These are phyloP conservation scores for Vigna angularis DNA, from an alignment of 306 rosid species.

Conservation along the genomic window DNA sequence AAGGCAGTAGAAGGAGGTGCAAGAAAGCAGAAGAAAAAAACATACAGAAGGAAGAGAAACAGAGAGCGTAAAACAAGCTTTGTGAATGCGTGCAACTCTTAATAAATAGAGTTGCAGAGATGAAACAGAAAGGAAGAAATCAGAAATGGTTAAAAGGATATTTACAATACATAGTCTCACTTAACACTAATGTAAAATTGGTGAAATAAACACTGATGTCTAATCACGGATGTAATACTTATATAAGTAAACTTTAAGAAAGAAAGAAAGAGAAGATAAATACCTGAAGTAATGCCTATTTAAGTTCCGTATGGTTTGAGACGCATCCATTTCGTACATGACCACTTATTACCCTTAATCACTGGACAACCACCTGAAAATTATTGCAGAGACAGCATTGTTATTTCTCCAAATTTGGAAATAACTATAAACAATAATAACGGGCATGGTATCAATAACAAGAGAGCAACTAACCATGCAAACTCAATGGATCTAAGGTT, in stretches of 20 bases:
- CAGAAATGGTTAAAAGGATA: too few relatives aligned
- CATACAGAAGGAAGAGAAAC: too few relatives aligned
- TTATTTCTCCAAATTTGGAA: slow-evolving; percentile 26
- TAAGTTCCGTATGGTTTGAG: slow-evolving; percentile 58
- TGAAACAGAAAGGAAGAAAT: too few relatives aligned
- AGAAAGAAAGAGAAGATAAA: slow-evolving; percentile 13
- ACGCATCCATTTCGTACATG: slow-evolving; percentile 92
- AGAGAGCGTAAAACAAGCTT: too few relatives aligned
- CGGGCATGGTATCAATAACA: background rate
- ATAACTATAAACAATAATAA: too few relatives aligned
- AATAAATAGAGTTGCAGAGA: too few relatives aligned
- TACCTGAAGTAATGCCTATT: slow-evolving; percentile 48
- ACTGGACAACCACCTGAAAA: slow-evolving; percentile 94
- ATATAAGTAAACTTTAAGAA: background rate
- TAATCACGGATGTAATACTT: background rate
- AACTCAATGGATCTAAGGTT: slow-evolving; percentile 76
- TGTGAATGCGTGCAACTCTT: too few relatives aligned
- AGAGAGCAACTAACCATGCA: slow-evolving; percentile 73
- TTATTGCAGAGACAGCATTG: slow-evolving; percentile 2
- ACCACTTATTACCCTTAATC: slow-evolving; percentile 94
- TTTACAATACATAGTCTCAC: background rate
- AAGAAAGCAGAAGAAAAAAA: too few relatives aligned
- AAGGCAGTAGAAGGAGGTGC: too few relatives aligned
- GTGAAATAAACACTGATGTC: slow-evolving; percentile 23
- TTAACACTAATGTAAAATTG: slow-evolving; percentile 1